These are phyloP conservation scores for Nakazawaea populi DNA, from an alignment of 805 yeast species.

Conservation along the genomic window DNA sequence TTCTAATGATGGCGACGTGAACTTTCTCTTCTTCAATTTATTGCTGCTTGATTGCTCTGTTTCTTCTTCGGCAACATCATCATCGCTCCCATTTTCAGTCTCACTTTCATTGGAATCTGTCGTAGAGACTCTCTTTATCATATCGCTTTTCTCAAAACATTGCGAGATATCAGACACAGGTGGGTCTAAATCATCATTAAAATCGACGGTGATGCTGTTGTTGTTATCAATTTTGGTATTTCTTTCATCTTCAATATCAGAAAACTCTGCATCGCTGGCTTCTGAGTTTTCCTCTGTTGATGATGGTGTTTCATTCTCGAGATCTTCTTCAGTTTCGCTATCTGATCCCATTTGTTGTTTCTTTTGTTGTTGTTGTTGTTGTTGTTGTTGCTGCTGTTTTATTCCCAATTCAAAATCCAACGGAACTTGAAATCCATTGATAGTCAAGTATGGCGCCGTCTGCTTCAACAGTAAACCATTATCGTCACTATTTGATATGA, in stretches of 20 bases:
- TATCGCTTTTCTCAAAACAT: neutral
- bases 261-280: neutral
- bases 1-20: constrained; percentile 10
- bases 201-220: neutral
- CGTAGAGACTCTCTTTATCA: neutral
- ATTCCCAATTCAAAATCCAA: neutral
- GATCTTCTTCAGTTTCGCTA: neutral
- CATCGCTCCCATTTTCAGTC: neutral
- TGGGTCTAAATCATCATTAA: neutral
- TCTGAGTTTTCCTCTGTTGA: constrained; percentile 4
- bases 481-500: neutral
- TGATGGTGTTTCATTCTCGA: neutral
- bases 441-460: neutral
- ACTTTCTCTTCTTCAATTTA: constrained; percentile 1
- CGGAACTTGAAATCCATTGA: neutral
- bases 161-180: constrained; percentile 2
- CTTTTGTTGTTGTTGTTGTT: neutral
- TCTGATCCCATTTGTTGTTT: neutral
- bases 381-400: neutral
- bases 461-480: neutral
- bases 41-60: neutral
- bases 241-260: neutral
- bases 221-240: neutral
- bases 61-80: neutral
- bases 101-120: neutral